These are phyloP conservation scores for Aspergillus phoenicis DNA, from an alignment of 2,329 filamentous ascomycete species.

Conservation along the genomic window DNA sequence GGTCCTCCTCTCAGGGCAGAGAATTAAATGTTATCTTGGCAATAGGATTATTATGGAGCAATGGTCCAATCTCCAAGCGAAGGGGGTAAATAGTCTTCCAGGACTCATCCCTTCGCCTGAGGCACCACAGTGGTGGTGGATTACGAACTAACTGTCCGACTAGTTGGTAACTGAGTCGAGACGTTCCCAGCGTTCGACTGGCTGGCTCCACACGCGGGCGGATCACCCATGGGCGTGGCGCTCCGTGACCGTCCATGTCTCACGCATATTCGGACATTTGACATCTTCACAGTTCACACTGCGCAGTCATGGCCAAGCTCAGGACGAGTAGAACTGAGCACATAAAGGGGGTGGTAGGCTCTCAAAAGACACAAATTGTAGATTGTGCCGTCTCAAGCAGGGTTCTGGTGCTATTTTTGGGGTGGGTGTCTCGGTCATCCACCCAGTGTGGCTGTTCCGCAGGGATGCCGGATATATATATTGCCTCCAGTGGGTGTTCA, in stretches of 20 bases:
- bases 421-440: neutral
- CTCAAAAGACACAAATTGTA: neutral
- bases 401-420: neutral
- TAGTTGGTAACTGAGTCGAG: neutral
- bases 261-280: constrained; percentile 12
- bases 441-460: neutral
- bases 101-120: neutral
- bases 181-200: constrained; percentile 7
- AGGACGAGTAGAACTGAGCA: neutral
- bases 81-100: neutral
- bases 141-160: neutral
- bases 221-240: constrained; percentile 5
- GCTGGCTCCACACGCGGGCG: constrained; percentile 3
- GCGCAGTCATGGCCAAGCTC: no score
- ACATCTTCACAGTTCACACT: neutral
- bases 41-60: neutral
- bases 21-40: neutral
- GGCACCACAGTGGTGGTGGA: neutral
- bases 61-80: neutral
- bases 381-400: no score
- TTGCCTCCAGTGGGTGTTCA: neutral
- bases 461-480: neutral
- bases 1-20: neutral
- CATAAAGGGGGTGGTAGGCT: neutral
- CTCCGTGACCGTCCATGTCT: constrained; percentile 7